A percentile compares a stretch with the other conserved stretches of the same genome.
Conservation (phyloP, 129 eudicot genomes). For the Escallonia herrerae region DNA sequence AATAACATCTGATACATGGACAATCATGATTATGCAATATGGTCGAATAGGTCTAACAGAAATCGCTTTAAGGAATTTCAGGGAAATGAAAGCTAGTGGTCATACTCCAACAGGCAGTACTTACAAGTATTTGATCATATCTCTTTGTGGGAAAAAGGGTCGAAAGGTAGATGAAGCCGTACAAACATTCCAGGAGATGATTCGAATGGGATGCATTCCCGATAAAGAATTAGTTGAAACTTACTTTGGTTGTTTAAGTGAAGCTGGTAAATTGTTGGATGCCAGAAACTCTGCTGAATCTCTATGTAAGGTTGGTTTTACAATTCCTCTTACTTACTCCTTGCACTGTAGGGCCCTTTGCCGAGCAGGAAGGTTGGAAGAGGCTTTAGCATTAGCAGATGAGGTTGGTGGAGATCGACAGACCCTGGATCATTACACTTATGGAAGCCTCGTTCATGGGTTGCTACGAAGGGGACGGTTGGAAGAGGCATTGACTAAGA, state of each 20-base stretch:
- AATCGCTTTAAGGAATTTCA: conserved; percentile 47
- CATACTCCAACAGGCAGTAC: conserved; percentile 56
- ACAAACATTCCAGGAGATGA: conserved; percentile 51
- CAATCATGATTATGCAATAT: conserved; percentile 79
- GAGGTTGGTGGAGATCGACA: conserved; percentile 36
- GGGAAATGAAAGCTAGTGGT: conserved; percentile 68
- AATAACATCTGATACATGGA: conserved; percentile 76
- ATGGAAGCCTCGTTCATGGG: conserved; percentile 74
- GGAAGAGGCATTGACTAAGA: conserved; percentile 63
- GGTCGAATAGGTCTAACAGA: conserved; percentile 83
- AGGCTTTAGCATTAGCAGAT: conserved; percentile 42
- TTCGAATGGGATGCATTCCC: conserved; percentile 39
- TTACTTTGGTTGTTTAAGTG: conserved; percentile 65
- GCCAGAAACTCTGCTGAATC: conserved; percentile 52
- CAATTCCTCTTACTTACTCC: conserved; percentile 49
- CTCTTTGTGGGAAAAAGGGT: conserved; percentile 77
- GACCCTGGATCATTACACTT: conserved; percentile 42
- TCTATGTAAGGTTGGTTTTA: conserved; percentile 39
- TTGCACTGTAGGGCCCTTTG: conserved; percentile 66
- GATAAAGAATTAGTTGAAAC: conserved; percentile 64
- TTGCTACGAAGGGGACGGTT: conserved; percentile 39
- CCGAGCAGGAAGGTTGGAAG: conserved; percentile 68
- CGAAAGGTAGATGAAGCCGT: conserved; percentile 68
- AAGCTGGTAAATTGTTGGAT: conserved; percentile 40
- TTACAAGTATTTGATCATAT: conserved; percentile 59